Percentiles rank a stretch among this genome's conserved stretches.
These are phyloP conservation scores for Cadophora malorum DNA, from an alignment of 2,329 filamentous ascomycete species.

Conservation along the genomic window DNA sequence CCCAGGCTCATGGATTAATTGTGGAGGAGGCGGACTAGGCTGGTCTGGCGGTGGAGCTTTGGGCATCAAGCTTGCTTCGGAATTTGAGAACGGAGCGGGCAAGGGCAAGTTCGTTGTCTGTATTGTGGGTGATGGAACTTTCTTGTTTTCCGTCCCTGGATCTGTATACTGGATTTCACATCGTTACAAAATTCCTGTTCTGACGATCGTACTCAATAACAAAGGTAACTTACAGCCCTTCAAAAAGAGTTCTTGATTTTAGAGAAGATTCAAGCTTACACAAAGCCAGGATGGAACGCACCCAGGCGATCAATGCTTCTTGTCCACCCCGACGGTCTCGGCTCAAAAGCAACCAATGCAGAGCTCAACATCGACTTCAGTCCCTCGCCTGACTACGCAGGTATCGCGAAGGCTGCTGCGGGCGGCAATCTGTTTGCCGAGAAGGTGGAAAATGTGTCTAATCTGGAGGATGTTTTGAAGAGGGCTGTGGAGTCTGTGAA, in stretches of 20 bases:
- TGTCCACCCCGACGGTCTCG: constrained; percentile 69
- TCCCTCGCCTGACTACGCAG: constrained; percentile 70
- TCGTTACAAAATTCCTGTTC: constrained; percentile 68
- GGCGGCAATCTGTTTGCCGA: constrained; percentile 68
- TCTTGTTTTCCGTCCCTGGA: constrained; percentile 68
- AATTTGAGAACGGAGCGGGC: constrained; percentile 50
- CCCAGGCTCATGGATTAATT: constrained; percentile 81
- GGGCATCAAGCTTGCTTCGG: constrained; percentile 76
- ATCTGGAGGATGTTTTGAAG: constrained; percentile 59
- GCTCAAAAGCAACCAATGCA: constrained; percentile 65
- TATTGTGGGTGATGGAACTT: constrained; percentile 73
- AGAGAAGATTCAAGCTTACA: neutral
- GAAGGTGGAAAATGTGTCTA: constrained; percentile 60
- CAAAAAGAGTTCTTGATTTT: neutral
- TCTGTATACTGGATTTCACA: constrained; percentile 73
- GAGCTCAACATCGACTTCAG: constrained; percentile 71
- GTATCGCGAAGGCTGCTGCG: constrained; percentile 70
- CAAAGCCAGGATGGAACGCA: constrained; percentile 65
- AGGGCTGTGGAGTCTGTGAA: constrained; percentile 65
- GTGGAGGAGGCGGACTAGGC: constrained; percentile 79
- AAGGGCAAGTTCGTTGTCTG: constrained; percentile 67
- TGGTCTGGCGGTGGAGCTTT: constrained; percentile 80
- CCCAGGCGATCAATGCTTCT: constrained; percentile 65
- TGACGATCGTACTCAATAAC: constrained; percentile 73
- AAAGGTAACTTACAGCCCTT: constrained; percentile 51